A percentile compares a stretch with the other conserved stretches of the same genome.
Conservation (phyloP, 2,329 filamentous ascomycete species). For the Xylaria sp. region DNA sequence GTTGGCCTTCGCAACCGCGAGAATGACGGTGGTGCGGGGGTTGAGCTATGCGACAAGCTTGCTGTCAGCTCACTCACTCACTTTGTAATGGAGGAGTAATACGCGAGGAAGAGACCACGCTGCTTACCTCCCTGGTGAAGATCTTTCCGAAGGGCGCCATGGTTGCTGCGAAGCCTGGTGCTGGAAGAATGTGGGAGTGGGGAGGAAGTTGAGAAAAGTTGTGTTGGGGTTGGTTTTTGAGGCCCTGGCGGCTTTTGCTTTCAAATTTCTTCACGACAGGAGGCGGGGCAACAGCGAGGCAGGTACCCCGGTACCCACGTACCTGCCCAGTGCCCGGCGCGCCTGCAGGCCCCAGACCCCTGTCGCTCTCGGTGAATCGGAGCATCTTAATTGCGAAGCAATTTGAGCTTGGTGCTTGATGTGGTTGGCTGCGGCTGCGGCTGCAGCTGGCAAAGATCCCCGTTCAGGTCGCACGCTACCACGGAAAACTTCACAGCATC, state of each 20-base stretch:
- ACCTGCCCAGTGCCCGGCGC: neutral
- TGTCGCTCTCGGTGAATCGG: constrained; percentile 29
- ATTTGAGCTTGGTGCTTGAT: constrained; percentile 1
- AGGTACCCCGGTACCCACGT: constrained; percentile 23
- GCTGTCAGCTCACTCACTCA: constrained; percentile 34
- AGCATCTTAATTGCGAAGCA: constrained; percentile 36
- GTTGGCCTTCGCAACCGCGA: constrained; percentile 97
- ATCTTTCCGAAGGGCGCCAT: constrained; percentile 97
- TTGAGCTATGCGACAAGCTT: constrained; percentile 68
- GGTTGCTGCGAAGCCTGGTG: constrained; percentile 37
- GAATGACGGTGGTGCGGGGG: constrained; percentile 85
- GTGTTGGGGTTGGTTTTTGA: constrained; percentile 16
- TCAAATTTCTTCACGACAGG: constrained; percentile 25
- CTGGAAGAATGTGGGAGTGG: constrained; percentile 17
- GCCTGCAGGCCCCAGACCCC: neutral
- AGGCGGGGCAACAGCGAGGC: constrained; percentile 37
- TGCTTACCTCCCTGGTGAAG: constrained; percentile 79
- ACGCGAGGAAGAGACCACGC: constrained; percentile 26
- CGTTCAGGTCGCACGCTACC: constrained; percentile 5
- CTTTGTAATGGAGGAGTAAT: too few species aligned
- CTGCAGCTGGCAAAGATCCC: neutral
- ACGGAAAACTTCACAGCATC: constrained; percentile 19
- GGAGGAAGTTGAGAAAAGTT: constrained; percentile 26
- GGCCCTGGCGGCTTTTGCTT: constrained; percentile 34
- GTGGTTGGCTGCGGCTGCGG: neutral